These are phyloP conservation scores for Lepraria neglecta DNA, from an alignment of 495 filamentous ascomycete species.

Conservation along the genomic window DNA sequence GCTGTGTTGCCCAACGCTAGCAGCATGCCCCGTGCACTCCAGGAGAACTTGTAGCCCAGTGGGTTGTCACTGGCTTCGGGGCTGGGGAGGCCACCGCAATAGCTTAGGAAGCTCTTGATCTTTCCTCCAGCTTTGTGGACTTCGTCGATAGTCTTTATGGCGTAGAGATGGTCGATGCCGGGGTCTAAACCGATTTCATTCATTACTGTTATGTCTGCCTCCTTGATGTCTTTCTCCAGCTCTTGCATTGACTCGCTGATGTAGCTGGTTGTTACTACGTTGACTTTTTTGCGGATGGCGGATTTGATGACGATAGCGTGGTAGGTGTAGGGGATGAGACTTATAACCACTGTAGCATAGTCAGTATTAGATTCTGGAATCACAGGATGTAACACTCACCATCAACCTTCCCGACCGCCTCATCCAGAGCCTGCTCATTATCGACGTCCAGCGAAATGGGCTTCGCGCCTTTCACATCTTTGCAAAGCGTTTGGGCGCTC, in stretches of 20 bases:
- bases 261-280: slow-evolving; percentile 96
- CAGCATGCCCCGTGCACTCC: slow-evolving; percentile 78
- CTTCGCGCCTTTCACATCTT: slow-evolving; percentile 61
- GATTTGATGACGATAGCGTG: slow-evolving; percentile 87
- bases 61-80: slow-evolving; percentile 63
- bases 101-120: slow-evolving; percentile 74
- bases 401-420: slow-evolving; percentile 68
- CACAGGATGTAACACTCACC: background rate
- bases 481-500: slow-evolving; percentile 64
- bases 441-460: slow-evolving; percentile 80
- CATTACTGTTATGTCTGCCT: slow-evolving; percentile 93
- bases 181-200: slow-evolving; percentile 80
- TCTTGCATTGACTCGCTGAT: slow-evolving; percentile 89
- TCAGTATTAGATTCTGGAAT: background rate
- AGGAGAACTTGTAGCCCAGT: slow-evolving; percentile 93
- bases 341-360: slow-evolving; percentile 51
- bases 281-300: slow-evolving; percentile 87
- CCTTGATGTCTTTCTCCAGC: slow-evolving; percentile 75
- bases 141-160: slow-evolving; percentile 81
- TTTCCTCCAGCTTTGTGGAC: slow-evolving; percentile 77
- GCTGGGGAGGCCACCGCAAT: slow-evolving; percentile 82
- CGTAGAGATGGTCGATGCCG: slow-evolving; percentile 74
- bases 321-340: slow-evolving; percentile 87
- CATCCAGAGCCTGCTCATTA: slow-evolving; percentile 66
- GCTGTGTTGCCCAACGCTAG: slow-evolving; percentile 82